Base-by-base conservation (phyloP, 441 rosid genomes). In the Erodium trifolium region DNA sequence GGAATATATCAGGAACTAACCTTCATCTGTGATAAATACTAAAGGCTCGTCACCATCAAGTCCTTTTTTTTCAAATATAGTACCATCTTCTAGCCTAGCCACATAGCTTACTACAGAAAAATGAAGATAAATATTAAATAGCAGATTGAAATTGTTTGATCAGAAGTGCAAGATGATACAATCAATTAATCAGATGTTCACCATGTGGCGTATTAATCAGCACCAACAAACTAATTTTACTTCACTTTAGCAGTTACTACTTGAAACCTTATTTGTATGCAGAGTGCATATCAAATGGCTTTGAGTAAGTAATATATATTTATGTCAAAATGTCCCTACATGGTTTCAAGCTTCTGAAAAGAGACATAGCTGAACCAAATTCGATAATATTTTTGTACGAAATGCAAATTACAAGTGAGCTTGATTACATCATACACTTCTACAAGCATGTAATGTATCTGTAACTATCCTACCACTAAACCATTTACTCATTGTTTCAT, bases 1-100 rank as follows among this genome's bases (percentile, higher is more conserved):
- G 34, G 4, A 72, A 67, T n/a, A 1, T 31, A 10, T 8, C 16
- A 63, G 43, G 53, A 49, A 68, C 77, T 12, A 43, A 85, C 88
- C 88, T 82, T 84, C 90, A 75, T 84, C 90, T 2, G 84, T 84
- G 67, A 79, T 73, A 82, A 84, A 87, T 71, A 76, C 73, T 65
- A 85, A 73, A 68, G 85, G 83, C 49, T 78, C 70, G 68, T 67
- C 79, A 13, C 84, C 88, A 53, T 78, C 87, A 74, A 74, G 51
- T 70, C 90, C 93, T 77, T 76, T 84, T 68, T 77, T 86, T 72
- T 83, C 88, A 76, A 82, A 84, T 45, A 84, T n/a, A 71, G 86
- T 82, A 60, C 90, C 88, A 78, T 82, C 76, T 77, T 79, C 84
- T 66, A 84, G 77, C 78, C 67, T 78, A 65, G 85, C 86, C 6